Percentiles rank a stretch among this genome's conserved stretches.
These are phyloP conservation scores for Trichoderma pleuroti DNA, from an alignment of 2,329 filamentous ascomycete species.

Conservation along the genomic window DNA sequence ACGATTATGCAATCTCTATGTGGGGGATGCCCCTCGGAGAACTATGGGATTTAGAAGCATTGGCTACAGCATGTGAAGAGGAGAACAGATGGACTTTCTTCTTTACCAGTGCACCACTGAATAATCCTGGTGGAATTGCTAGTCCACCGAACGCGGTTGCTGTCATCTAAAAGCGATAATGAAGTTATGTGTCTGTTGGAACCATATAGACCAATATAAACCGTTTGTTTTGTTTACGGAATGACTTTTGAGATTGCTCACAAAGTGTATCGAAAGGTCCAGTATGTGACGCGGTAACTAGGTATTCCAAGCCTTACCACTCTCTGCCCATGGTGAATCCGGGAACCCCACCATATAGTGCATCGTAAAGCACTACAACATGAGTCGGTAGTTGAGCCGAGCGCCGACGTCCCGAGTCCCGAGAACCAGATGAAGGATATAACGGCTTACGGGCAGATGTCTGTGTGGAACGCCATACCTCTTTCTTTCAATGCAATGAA, in stretches of 20 bases:
- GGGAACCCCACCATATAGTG: not conserved
- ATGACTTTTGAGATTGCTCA: not conserved
- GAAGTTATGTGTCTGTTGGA: not conserved
- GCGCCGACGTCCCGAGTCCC: not conserved
- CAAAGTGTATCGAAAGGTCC: not conserved
- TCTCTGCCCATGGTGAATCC: not conserved
- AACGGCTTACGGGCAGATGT: not conserved
- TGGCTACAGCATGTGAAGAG: constrained; percentile 35
- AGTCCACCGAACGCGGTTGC: not conserved
- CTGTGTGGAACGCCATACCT: not conserved
- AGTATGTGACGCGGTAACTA: not conserved
- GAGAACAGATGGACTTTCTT: constrained; percentile 39
- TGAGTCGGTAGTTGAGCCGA: not conserved
- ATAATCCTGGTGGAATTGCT: constrained; percentile 20
- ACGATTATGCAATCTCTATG: constrained; percentile 29
- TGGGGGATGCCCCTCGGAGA: constrained; percentile 53
- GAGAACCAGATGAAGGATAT: not conserved
- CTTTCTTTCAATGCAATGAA: not conserved
- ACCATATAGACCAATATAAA: not conserved
- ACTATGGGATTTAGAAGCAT: constrained; percentile 43
- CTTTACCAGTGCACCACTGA: constrained; percentile 38
- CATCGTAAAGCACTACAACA: not conserved
- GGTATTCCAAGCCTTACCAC: not conserved
- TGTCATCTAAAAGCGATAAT: not conserved
- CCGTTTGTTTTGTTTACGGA: not conserved